Evolutionary conservation across 768 basidiomycete species (phyloP), one percentile per base, ranked within the genome.

Genomic region (Amanita rimosa): DNA sequence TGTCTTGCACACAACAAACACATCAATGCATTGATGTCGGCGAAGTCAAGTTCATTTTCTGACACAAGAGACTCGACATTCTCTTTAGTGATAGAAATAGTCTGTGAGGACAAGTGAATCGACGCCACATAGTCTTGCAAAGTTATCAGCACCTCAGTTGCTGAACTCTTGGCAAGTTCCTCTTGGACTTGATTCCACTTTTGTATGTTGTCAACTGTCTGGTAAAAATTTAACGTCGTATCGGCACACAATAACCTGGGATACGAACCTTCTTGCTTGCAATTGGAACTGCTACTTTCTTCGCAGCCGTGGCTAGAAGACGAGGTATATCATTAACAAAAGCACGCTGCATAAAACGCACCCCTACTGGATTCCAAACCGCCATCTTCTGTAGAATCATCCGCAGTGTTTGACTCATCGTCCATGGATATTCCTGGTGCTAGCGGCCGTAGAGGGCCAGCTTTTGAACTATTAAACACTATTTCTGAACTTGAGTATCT

Each of bases 151-250:
- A 38, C 21, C 16, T 26, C 33, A 3, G 16, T 3, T 29, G 36
- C 35, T 27, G 67, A 49, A 37, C 70, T 64, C 52, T 77, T 72
- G 31, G 75, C 77, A 44, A 96, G 73, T 58, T 92, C 94, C 65
- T 84, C 85, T 65, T 95, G 90, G 8, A 94, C 89, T 68, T 84
- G 85, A 61, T 94, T 98, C 96, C 95, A 99, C 62, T 98, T 97
- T 58, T 76, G 83, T 60, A 99, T 97, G 58, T 93, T 92, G 62
- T 77, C 86, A 43, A 78, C 86, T 39, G 82, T 87, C 90, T 96
- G 60, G 13, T 10, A 26, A 16, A n/a, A 27, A 11, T 16, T 37
- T 49, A 49, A 11, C n/a, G 7, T 16, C n/a, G 4, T 33, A 26
- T 16, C 24, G 7, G 8, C 27, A 44, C 11, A 6, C 14, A 5